Base-by-base conservation (phyloP, 768 basidiomycete species). In the Porphyrellus cyaneotinctus region DNA sequence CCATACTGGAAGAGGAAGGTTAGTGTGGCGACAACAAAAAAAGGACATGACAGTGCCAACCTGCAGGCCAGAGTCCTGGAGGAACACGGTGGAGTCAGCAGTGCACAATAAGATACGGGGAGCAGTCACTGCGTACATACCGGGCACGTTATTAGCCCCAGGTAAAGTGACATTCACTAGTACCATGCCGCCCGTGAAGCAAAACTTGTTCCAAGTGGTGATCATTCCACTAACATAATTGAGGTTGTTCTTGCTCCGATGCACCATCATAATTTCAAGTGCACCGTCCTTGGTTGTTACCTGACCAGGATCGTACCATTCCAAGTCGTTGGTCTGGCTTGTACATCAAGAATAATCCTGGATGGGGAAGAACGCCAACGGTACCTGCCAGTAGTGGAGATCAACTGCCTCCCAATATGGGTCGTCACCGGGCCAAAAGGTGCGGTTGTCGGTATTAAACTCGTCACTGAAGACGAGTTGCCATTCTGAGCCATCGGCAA, bases 241-340 rank as follows among this genome's bases (percentile, higher is more conserved):
- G 50, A 95, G 72, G 52, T 79, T 79, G 65, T 95, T 87, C 37
- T 78, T 88, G 51, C 73, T 64, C 64, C 80, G 88, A 65, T 78
- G 67, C 24, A 70, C 81, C 60, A 95, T 71, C 2, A 86, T 91
- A 62, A 95, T 82, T 58, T 87, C 79, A 36, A 97, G 78, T 36
- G 77, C 73, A 20, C 95, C 95, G 57, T 78, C 74, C 54, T 73
- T 73, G 10, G 95, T 97, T 8, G 81, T 86, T 44, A 91, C 72
- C 17, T 86, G 85, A 24, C 73, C 81, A 0, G 94, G 93, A 64
- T 88, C 87, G 66, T 95, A 94, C 91, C 91, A 95, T 70, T 97
- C 89, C 65, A 88, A 59, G 64, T 89, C 87, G 56, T 80, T 80
- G 13, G 87, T 85, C 80, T 84, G 47, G 23, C 37, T 45, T 28